phyloP scores from a whole-genome alignment of 2,329 filamentous ascomycete genomes.

The Ascomycota sp. region DNA sequence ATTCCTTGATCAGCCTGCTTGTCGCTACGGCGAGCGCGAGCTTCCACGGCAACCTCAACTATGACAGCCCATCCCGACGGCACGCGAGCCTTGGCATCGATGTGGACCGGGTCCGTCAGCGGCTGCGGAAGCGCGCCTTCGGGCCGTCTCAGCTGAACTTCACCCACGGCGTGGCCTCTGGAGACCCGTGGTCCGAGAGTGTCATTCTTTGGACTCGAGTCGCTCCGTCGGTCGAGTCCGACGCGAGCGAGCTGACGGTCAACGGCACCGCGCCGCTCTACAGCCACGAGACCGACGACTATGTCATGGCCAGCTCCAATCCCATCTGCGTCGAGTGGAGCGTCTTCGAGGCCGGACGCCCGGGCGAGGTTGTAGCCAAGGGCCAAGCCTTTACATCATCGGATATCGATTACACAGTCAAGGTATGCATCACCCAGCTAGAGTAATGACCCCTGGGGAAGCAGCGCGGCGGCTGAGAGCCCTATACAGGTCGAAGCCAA shows the following conservation, averaged over 20 bases:
- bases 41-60: slow-evolving; percentile 35
- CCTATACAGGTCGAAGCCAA: slow-evolving; percentile 35
- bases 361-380: slow-evolving; percentile 21
- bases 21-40: slow-evolving; percentile 1
- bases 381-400: slow-evolving; percentile 46
- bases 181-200: slow-evolving; percentile 29
- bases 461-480: too few species aligned
- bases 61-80: slow-evolving; percentile 40
- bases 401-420: slow-evolving; percentile 55
- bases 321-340: slow-evolving; percentile 47
- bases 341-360: slow-evolving; percentile 25
- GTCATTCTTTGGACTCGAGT: slow-evolving; percentile 32
- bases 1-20: slow-evolving; percentile 1
- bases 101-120: slow-evolving; percentile 36
- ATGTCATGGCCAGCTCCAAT: slow-evolving; percentile 19
- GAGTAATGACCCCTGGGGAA: too few species aligned
- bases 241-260: slow-evolving; percentile 21
- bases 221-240: slow-evolving; percentile 21
- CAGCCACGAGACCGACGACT: slow-evolving; percentile 23
- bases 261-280: slow-evolving; percentile 21
- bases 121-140: slow-evolving; percentile 20
- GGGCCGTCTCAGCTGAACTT: slow-evolving; percentile 30
- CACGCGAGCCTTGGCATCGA: slow-evolving; percentile 41
- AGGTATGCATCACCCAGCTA: slow-evolving; percentile 18
- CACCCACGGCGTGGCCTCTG: slow-evolving; percentile 36